phyloP scores from a whole-genome alignment of 495 filamentous ascomycete species.

The Tuber indicum region DNA sequence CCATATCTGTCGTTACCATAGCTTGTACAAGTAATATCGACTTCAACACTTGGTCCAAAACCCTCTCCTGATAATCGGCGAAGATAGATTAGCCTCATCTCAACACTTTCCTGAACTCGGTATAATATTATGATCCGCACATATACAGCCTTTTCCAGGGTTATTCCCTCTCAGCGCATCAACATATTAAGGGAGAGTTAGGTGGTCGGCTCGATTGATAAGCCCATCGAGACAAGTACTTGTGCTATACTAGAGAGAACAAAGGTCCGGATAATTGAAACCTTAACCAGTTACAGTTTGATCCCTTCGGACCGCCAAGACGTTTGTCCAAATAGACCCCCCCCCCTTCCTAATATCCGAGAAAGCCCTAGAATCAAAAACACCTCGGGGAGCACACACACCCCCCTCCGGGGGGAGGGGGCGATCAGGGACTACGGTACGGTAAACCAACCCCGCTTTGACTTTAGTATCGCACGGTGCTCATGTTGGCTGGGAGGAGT shows the following conservation, averaged over 20 bases:
- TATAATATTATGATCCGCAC: not conserved
- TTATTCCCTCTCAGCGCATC: not conserved
- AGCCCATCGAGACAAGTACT: not conserved
- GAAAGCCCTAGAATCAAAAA: not conserved
- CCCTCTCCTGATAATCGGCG: not conserved
- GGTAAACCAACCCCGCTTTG: no score
- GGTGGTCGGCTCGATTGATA: not conserved
- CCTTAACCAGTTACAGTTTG: not conserved
- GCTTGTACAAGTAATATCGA: not conserved
- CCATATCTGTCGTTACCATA: not conserved
- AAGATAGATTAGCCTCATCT: not conserved
- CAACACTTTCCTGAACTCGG: no score
- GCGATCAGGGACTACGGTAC: not conserved
- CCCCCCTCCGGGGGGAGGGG: no score
- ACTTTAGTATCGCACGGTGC: not conserved
- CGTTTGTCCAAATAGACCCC: not conserved
- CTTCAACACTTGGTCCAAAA: not conserved
- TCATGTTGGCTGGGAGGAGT: no score
- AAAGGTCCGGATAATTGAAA: not conserved
- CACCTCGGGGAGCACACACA: no score
- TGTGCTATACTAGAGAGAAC: not conserved
- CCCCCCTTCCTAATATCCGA: not conserved
- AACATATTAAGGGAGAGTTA: not conserved
- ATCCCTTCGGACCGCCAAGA: not conserved
- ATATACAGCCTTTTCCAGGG: not conserved